phyloP scores from a whole-genome alignment of 192 early-diverging fungal genomes.

The Chytriomyces sp. region DNA sequence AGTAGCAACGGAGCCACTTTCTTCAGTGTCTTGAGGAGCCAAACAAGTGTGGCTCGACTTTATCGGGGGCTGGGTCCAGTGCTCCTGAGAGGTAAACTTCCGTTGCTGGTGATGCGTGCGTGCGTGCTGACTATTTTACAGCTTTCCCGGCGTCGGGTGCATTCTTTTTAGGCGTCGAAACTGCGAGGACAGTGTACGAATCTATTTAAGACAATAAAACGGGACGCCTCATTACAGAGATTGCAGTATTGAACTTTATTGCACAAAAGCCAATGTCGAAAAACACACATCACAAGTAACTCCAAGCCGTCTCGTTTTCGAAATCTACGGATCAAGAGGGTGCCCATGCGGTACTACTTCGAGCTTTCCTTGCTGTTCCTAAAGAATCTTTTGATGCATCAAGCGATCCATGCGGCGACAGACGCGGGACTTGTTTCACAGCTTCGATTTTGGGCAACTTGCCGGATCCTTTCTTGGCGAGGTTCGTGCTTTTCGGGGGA shows the following conservation, averaged over 20 bases:
- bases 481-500: background rate
- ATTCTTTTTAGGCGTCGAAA: slow-evolving; percentile 72
- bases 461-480: background rate
- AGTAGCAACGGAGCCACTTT: slow-evolving; percentile 53
- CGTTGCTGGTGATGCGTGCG: background rate
- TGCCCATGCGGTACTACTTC: background rate
- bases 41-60: slow-evolving; percentile 70
- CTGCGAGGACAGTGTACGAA: slow-evolving; percentile 18
- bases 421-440: background rate
- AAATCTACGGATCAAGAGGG: background rate
- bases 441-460: background rate
- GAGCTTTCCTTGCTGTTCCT: background rate
- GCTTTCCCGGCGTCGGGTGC: slow-evolving; percentile 75
- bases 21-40: slow-evolving; percentile 44
- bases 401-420: background rate
- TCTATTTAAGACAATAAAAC: slow-evolving; percentile 20
- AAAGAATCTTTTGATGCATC: background rate
- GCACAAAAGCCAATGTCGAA: background rate
- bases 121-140: background rate
- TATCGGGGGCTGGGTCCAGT: slow-evolving; percentile 88
- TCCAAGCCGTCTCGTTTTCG: background rate
- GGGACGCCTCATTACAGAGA: background rate
- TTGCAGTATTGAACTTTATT: background rate
- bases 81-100: slow-evolving; percentile 71
- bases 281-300: too few relatives aligned